phyloP scores from a whole-genome alignment of 192 early-diverging fungal genomes.

The Ambispora gerdemannii region DNA sequence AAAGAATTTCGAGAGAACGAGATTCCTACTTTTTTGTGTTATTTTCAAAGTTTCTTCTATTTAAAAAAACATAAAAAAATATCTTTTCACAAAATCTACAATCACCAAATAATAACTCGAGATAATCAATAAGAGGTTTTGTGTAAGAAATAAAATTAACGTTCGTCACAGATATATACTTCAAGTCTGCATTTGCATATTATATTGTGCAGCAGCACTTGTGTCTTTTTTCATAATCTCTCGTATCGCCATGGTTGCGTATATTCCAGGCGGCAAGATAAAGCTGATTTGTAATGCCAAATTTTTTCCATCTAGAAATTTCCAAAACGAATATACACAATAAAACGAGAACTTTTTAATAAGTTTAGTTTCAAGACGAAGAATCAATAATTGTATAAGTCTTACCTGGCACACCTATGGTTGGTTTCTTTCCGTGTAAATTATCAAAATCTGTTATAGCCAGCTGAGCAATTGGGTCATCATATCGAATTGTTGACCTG shows the following conservation, averaged over 20 bases:
- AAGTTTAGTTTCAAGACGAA: too few species aligned
- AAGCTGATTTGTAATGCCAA: conserved; percentile 76
- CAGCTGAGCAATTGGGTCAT: conserved; percentile 57
- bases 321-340: background rate
- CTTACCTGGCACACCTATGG: conserved; percentile 33
- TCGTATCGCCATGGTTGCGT: conserved; percentile 94
- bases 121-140: too few species aligned
- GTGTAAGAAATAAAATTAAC: too few species aligned
- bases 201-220: conserved; percentile 49
- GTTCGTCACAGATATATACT: too few species aligned
- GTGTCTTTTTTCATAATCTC: conserved; percentile 77
- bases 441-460: conserved; percentile 62
- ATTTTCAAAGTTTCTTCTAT: too few species aligned
- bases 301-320: conserved; percentile 51
- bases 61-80: too few species aligned
- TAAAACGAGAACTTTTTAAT: background rate
- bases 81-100: too few species aligned
- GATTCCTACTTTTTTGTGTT: too few species aligned
- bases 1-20: too few species aligned
- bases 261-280: conserved; percentile 75
- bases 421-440: conserved; percentile 48
- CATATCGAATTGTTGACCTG: conserved; percentile 62
- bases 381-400: background rate
- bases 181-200: background rate
- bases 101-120: too few species aligned